Base-by-base conservation (phyloP, 108 stramenopile species). In the Poteriospumella lacustris region DNA sequence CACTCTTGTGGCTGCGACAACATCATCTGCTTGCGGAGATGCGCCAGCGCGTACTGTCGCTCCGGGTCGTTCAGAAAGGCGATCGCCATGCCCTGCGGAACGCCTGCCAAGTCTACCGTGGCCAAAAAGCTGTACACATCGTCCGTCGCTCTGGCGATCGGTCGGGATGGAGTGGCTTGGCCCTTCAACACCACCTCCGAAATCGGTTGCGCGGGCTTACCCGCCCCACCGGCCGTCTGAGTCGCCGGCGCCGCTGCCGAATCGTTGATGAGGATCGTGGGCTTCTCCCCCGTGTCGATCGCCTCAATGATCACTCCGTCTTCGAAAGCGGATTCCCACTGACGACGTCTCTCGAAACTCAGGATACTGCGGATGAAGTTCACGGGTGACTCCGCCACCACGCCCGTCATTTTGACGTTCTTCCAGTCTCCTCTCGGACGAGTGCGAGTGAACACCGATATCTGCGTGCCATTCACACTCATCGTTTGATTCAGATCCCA, bases 81-180 rank as follows among this genome's bases (percentile, higher is more conserved):
- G 28, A 81, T 81, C 36, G 80, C 52, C 80, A 81, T 77, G 29
- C 64, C 75, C n/a, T 36, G 34, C 28, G 80, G 80, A 9, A 76
- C 5, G 52, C 44, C 72, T 19, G 59, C 40, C 5, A 81, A 33
- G 33, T 76, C 60, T 5, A 81, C 73, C 28, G 70, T 73, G 9
- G 26, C 31, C 26, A 73, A 33, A 24, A 73, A 73, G 12, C 31
- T 38, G 36, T 29, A 39, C 5, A 73, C 36, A 73, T 73, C 70
- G 36, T 73, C 70, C 12, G 70, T 73, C 5, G 9, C 31, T 5
- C 70, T 36, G 42, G 70, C 70, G 5, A 73, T 29, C 9, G 38
- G 38, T 19, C 36, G 19, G 38, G 34, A 40, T 19, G 52, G 52
- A 68, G 64, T 68, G 12, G 34, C 19, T n/a, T n/a, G n/a, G n/a